Evolutionary conservation across 495 filamentous ascomycete genomes (phyloP).

Genomic region (Bathelium albidoporum): DNA sequence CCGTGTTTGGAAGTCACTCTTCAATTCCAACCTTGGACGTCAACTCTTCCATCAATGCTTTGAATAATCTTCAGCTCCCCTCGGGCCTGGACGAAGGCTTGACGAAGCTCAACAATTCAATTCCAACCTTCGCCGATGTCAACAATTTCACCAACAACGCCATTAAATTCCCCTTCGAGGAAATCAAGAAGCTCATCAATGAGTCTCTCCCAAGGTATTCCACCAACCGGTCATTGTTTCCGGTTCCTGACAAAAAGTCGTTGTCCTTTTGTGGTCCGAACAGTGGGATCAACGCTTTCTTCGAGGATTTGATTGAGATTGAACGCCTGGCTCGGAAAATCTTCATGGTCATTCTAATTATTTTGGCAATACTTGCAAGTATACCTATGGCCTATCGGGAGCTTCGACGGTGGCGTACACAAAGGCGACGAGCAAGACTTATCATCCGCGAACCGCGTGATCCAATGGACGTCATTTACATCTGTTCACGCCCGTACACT

Average conservation of each 20-base stretch:
- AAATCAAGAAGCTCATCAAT: constrained; percentile 59
- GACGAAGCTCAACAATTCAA: constrained; percentile 56
- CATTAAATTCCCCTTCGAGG: constrained; percentile 67
- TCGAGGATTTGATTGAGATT: constrained; percentile 54
- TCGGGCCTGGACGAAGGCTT: constrained; percentile 52
- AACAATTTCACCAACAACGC: constrained; percentile 63
- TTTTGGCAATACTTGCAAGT: constrained; percentile 61
- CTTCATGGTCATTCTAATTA: constrained; percentile 59
- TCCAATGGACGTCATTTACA: constrained; percentile 80
- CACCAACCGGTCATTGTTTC: constrained; percentile 68
- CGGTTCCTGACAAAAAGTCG: constrained; percentile 67
- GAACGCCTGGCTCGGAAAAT: constrained; percentile 54
- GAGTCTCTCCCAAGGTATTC: constrained; percentile 53
- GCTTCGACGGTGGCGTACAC: constrained; percentile 63
- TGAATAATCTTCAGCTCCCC: constrained; percentile 63
- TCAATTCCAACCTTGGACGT: constrained; percentile 50
- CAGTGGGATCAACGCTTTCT: constrained; percentile 77
- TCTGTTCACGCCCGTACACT: constrained; percentile 69
- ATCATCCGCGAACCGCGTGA: constrained; percentile 58
- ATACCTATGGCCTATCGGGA: constrained; percentile 72
- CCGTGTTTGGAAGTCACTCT: constrained; percentile 28
- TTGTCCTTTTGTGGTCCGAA: constrained; percentile 83
- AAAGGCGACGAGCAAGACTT: constrained; percentile 56
- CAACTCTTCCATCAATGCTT: constrained; percentile 42
- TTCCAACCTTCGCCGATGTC: constrained; percentile 75